Evolutionary conservation across 2,329 filamentous ascomycete species (phyloP).

Genomic region (Neofusicoccum parvum): DNA sequence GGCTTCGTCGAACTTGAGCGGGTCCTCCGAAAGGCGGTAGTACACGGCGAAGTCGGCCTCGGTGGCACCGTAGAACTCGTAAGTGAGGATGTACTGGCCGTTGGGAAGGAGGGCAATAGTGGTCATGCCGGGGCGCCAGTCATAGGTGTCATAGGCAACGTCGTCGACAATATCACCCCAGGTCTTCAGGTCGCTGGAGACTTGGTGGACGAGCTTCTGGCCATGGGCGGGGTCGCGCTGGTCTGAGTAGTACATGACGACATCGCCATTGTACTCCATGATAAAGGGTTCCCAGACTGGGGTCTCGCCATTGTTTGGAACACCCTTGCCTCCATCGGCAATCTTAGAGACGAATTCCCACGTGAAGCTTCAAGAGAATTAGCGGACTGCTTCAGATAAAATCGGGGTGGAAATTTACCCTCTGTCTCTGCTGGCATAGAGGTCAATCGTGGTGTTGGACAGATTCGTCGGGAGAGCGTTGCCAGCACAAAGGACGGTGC

Average conservation of each 20-base stretch:
- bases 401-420: conserved; percentile 42
- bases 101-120: conserved; percentile 61
- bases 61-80: conserved; percentile 61
- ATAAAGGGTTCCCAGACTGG: conserved; percentile 76
- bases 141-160: conserved; percentile 63
- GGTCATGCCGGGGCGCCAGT: conserved; percentile 69
- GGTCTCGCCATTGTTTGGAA: conserved; percentile 65
- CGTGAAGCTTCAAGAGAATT: conserved; percentile 34
- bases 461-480: conserved; percentile 63
- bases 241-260: conserved; percentile 72
- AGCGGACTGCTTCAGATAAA: background rate
- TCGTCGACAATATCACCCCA: conserved; percentile 66
- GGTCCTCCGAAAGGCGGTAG: conserved; percentile 53
- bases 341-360: conserved; percentile 71
- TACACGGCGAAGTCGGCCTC: conserved; percentile 53
- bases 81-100: conserved; percentile 64
- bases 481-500: conserved; percentile 65
- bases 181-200: conserved; percentile 58
- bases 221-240: conserved; percentile 65
- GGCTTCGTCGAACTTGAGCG: conserved; percentile 49
- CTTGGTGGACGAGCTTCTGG: conserved; percentile 70
- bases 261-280: conserved; percentile 57
- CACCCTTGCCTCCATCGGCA: conserved; percentile 63
- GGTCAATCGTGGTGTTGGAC: conserved; percentile 66
- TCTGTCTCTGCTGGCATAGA: conserved; percentile 66